These are phyloP conservation scores for Fennellomyces sp. DNA, from an alignment of 371 early-diverging fungal species.

Conservation along the genomic window DNA sequence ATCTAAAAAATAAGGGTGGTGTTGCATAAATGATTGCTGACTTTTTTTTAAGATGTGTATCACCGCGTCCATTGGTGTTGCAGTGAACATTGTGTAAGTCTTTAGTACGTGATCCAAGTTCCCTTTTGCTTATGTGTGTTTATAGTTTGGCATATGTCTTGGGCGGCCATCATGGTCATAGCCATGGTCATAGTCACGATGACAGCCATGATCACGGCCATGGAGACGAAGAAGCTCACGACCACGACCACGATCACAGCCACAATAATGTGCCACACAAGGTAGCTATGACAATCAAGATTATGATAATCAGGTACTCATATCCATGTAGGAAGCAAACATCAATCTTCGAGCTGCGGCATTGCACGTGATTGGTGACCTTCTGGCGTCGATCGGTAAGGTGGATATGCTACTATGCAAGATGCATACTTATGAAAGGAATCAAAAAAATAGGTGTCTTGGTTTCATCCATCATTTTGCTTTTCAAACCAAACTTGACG, in stretches of 20 bases:
- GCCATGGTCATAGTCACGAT: constrained; percentile 29
- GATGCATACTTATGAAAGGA: not conserved
- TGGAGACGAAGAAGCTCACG: constrained; percentile 24
- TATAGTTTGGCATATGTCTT: constrained; percentile 51
- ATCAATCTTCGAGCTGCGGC: constrained; percentile 78
- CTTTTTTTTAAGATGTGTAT: constrained; percentile 63
- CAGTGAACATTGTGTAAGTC: constrained; percentile 76
- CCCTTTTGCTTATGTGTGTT: not conserved
- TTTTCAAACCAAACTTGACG: constrained; percentile 65
- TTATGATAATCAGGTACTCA: not conserved
- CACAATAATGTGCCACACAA: constrained; percentile 11
- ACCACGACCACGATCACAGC: constrained; percentile 2
- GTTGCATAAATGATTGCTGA: not conserved
- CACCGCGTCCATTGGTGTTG: constrained; percentile 75
- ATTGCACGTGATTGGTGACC: constrained; percentile 86
- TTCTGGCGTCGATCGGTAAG: constrained; percentile 76
- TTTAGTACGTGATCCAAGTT: not conserved
- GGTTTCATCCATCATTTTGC: constrained; percentile 77
- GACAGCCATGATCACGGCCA: constrained; percentile 30
- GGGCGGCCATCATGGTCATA: constrained; percentile 50
- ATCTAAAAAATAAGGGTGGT: too few species aligned
- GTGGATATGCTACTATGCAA: not conserved
- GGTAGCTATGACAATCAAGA: constrained; percentile 10
- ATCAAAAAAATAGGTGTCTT: constrained; percentile 66
- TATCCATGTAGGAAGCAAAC: constrained; percentile 54